Evolutionary conservation across 1,284 basidiomycete species (phyloP).

Genomic region (Pseudozyma tsukubaensis): DNA sequence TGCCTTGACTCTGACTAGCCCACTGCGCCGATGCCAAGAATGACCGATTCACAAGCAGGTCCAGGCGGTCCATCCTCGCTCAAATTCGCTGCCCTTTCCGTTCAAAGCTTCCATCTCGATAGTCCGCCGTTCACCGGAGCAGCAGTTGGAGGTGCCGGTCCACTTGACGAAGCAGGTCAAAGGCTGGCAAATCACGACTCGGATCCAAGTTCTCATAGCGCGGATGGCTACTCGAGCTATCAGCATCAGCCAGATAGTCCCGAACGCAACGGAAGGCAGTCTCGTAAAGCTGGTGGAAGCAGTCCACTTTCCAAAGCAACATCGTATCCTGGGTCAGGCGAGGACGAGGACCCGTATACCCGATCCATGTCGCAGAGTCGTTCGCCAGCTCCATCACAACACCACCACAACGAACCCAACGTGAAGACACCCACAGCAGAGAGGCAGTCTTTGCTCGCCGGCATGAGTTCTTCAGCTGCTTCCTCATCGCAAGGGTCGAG

Average conservation of each 20-base stretch:
- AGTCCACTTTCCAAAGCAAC: slow-evolving; percentile 30
- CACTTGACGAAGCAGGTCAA: slow-evolving; percentile 48
- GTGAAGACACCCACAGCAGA: slow-evolving; percentile 30
- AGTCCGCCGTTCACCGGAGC: slow-evolving; percentile 67
- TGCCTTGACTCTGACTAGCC: slow-evolving; percentile 15
- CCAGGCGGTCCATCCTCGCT: slow-evolving; percentile 59
- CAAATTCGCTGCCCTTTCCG: slow-evolving; percentile 63
- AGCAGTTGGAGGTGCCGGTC: slow-evolving; percentile 55
- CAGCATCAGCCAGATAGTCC: slow-evolving; percentile 18
- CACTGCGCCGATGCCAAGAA: slow-evolving; percentile 56
- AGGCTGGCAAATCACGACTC: slow-evolving; percentile 28
- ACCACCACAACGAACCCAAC: slow-evolving; percentile 21
- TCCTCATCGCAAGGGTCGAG: neutral
- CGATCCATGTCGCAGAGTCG: slow-evolving; percentile 39
- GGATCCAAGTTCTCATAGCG: slow-evolving; percentile 16
- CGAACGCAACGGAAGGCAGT: slow-evolving; percentile 6
- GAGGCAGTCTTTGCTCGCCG: slow-evolving; percentile 21
- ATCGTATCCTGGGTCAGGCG: neutral
- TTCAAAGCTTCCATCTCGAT: slow-evolving; percentile 67
- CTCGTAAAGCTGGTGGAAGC: slow-evolving; percentile 17
- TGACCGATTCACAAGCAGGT: slow-evolving; percentile 62
- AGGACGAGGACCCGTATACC: slow-evolving; percentile 38
- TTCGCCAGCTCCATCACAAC: slow-evolving; percentile 11
- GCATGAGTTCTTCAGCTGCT: slow-evolving; percentile 16
- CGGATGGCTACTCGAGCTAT: slow-evolving; percentile 5